Percentiles rank a stretch among this genome's conserved stretches.
These are phyloP conservation scores for Candida tetrigidarum DNA, from an alignment of 1,139 yeast genomes.

Conservation along the genomic window DNA sequence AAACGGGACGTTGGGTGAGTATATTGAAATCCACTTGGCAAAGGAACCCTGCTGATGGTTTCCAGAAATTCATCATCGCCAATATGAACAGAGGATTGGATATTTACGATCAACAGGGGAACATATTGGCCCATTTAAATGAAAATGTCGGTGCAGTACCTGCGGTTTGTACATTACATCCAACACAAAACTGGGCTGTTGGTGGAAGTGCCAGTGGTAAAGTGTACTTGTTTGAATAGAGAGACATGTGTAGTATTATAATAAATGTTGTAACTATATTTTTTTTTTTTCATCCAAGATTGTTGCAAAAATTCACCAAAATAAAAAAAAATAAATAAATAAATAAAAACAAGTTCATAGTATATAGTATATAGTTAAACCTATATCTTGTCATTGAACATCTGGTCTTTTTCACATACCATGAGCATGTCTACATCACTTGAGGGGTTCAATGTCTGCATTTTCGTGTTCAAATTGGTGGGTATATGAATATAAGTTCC, in stretches of 20 bases:
- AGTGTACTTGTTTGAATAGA: constrained; percentile 59
- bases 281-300: background rate
- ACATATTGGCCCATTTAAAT: constrained; percentile 73
- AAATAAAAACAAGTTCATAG: too few species aligned
- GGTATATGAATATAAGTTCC: too few species aligned
- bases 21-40: constrained; percentile 91
- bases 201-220: constrained; percentile 98
- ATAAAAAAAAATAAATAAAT: too few species aligned
- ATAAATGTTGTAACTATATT: background rate
- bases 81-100: constrained; percentile 91
- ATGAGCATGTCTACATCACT: too few species aligned
- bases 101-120: constrained; percentile 75
- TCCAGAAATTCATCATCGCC: constrained; percentile 86
- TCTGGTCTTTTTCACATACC: too few species aligned
- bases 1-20: constrained; percentile 96
- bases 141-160: constrained; percentile 85
- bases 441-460: too few species aligned
- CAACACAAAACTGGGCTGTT: constrained; percentile 83
- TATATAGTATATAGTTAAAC: too few species aligned
- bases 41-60: constrained; percentile 63
- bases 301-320: background rate
- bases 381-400: too few species aligned
- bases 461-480: too few species aligned
- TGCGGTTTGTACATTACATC: constrained; percentile 84
- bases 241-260: background rate